phyloP scores from a whole-genome alignment of 2,329 filamentous ascomycete species.

The Aspergillus sp. region DNA sequence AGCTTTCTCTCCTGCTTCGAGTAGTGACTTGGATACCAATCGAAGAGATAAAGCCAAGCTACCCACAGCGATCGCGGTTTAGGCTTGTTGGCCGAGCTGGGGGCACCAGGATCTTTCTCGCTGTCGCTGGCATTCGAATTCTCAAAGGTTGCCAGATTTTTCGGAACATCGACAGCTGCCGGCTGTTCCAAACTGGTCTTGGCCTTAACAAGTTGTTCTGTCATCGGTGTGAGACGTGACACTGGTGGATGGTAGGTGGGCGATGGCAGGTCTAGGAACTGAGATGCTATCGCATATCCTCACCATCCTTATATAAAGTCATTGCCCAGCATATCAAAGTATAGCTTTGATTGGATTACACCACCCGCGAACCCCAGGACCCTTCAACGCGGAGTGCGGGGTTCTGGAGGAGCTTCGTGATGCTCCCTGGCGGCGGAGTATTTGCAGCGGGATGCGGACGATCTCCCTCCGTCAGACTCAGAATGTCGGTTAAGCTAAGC shows the following conservation, averaged over 20 bases:
- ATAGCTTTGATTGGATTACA: not conserved
- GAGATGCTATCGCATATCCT: no score
- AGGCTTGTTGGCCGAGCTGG: conserved; percentile 8
- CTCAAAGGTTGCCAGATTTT: not conserved
- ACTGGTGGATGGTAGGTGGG: no score
- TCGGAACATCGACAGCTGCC: not conserved
- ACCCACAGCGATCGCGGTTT: conserved; percentile 15
- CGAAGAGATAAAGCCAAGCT: conserved; percentile 16
- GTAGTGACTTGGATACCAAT: conserved; percentile 16
- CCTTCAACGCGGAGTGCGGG: not conserved
- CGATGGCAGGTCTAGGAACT: no score
- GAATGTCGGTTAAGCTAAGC: not conserved
- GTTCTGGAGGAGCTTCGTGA: not conserved
- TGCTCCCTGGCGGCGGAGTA: not conserved
- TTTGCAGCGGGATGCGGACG: not conserved
- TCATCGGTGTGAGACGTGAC: not conserved
- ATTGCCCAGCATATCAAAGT: no score
- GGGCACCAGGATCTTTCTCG: conserved; percentile 3
- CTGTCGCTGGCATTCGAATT: not conserved
- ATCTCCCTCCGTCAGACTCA: not conserved
- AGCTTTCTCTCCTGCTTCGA: conserved; percentile 12
- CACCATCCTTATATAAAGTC: not conserved
- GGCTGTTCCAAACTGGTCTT: not conserved
- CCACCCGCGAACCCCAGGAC: not conserved
- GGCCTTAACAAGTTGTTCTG: not conserved